Percentiles rank a stretch among this genome's conserved stretches.
phyloP scores from a whole-genome alignment of 2,329 filamentous ascomycete genomes.

The Alternaria panax region DNA sequence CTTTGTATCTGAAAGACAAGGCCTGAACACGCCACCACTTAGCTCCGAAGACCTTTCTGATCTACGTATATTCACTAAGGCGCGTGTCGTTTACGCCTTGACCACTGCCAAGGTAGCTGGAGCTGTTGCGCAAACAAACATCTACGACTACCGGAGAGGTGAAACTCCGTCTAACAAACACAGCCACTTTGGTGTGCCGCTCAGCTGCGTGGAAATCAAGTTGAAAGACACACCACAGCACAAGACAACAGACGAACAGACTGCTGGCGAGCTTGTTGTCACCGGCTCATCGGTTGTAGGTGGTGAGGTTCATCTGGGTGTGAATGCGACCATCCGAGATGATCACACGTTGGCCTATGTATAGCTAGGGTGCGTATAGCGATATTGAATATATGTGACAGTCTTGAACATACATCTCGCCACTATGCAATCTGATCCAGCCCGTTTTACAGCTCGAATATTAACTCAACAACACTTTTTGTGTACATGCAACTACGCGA shows the following conservation, averaged over 20 bases:
- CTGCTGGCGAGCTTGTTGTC: constrained; percentile 68
- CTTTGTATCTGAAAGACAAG: constrained; percentile 77
- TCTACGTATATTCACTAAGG: constrained; percentile 79
- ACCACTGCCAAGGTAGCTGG: constrained; percentile 85
- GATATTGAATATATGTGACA: neutral
- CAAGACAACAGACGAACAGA: constrained; percentile 68
- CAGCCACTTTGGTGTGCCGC: constrained; percentile 81
- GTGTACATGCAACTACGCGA: neutral
- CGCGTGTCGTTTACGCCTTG: constrained; percentile 84
- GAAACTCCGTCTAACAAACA: constrained; percentile 49
- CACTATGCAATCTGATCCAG: neutral
- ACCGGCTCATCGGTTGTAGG: constrained; percentile 77
- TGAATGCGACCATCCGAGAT: constrained; percentile 69
- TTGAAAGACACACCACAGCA: constrained; percentile 68
- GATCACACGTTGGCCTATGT: constrained; percentile 74
- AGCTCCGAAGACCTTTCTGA: constrained; percentile 77
- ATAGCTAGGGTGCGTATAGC: constrained; percentile 18
- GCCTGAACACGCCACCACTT: constrained; percentile 67
- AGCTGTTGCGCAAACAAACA: constrained; percentile 83
- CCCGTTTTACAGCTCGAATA: neutral
- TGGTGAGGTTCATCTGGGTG: constrained; percentile 68
- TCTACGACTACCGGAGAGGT: constrained; percentile 81
- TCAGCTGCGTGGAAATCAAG: constrained; percentile 80
- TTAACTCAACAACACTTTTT: neutral
- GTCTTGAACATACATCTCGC: neutral